phyloP scores from a whole-genome alignment of 352 stramenopile genomes.

The Phytophthora megakarya region DNA sequence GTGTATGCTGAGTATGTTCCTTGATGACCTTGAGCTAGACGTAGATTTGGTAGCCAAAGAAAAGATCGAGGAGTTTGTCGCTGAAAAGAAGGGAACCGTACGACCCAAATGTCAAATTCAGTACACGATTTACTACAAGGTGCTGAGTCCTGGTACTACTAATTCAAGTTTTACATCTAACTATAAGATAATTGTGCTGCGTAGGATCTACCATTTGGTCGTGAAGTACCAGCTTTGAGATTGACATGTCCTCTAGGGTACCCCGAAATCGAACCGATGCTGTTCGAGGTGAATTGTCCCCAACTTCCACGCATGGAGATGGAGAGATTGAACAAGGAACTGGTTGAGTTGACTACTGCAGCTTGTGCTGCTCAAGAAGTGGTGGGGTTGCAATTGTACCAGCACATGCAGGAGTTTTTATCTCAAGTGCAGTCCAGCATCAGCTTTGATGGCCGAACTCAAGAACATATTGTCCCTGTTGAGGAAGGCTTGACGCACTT shows the following conservation, averaged over 20 bases:
- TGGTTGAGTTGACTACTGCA: conserved; percentile 37
- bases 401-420: conserved; percentile 63
- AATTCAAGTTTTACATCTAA: background rate
- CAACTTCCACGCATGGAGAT: conserved; percentile 47
- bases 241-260: conserved; percentile 54
- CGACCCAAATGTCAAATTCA: conserved; percentile 27
- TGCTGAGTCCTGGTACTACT: background rate
- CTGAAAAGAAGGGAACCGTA: background rate
- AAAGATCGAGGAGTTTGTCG: conserved; percentile 35
- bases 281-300: conserved; percentile 59
- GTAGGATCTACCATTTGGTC: conserved; percentile 30
- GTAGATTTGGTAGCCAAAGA: conserved; percentile 35
- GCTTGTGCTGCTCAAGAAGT: conserved; percentile 43
- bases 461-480: background rate
- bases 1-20: conserved; percentile 82
- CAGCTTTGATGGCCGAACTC: background rate
- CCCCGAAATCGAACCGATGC: conserved; percentile 31
- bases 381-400: conserved; percentile 64
- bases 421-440: conserved; percentile 23
- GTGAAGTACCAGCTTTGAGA: conserved; percentile 47
- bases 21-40: conserved; percentile 42
- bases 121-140: conserved; percentile 58
- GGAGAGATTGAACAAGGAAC: conserved; percentile 42
- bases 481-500: background rate
- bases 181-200: background rate